phyloP scores from a whole-genome alignment of 306 rosid species.

The Begonia loranthoides region DNA sequence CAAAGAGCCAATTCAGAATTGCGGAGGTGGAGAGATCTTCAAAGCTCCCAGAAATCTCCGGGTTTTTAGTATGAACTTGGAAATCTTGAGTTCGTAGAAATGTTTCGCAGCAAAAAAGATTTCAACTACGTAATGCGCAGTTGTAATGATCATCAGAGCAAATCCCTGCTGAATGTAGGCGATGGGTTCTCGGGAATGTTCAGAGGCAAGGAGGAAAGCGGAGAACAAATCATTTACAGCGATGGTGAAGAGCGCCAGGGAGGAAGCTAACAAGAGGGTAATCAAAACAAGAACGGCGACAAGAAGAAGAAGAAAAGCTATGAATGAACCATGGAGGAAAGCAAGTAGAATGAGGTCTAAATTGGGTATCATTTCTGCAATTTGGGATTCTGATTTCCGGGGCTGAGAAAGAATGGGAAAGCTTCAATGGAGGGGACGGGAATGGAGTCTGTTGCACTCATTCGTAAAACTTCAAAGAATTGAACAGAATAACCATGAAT shows the following conservation, averaged over 20 bases:
- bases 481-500: constrained; percentile 3
- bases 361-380: constrained; percentile 16
- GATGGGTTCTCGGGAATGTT: constrained; percentile 5
- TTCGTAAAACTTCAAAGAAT: constrained; percentile 10
- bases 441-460: constrained; percentile 20
- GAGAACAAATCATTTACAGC: constrained; percentile 10
- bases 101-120: constrained; percentile 9
- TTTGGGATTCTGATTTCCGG: background rate
- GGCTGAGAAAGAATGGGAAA: background rate
- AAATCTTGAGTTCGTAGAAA: background rate
- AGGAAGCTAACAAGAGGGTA: constrained; percentile 13
- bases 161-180: constrained; percentile 17
- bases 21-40: background rate
- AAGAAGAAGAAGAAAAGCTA: constrained; percentile 19
- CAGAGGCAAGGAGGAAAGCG: constrained; percentile 2
- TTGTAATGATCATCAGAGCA: constrained; percentile 6
- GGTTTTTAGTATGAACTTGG: background rate
- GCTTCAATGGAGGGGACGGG: constrained; percentile 3
- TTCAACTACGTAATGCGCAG: constrained; percentile 8
- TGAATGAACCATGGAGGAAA: constrained; percentile 21
- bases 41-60: background rate
- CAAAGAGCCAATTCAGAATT: background rate
- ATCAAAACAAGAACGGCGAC: constrained; percentile 7
- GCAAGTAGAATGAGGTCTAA: constrained; percentile 24
- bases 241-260: constrained; percentile 12